Base-by-base conservation (phyloP, 1,284 basidiomycete species). In the Cystobasidium sp. region DNA sequence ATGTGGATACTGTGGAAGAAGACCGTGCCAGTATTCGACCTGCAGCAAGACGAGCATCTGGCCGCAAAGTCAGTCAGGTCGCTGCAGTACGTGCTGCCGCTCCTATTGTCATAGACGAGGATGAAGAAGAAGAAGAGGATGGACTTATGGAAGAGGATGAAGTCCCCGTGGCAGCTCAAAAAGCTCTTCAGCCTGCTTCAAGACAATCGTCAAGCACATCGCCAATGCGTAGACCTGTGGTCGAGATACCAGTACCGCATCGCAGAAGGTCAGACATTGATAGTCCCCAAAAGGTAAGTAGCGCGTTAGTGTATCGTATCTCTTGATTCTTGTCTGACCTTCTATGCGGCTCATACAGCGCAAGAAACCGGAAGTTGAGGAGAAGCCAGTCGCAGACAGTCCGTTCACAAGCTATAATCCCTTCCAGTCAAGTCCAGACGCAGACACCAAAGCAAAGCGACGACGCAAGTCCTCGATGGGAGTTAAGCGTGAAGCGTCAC, bases 331-430 rank as follows among this genome's bases (percentile, higher is more conserved):
- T 44, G 24, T 16, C 39, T 63, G 47, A 20, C 14, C 0, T 12
- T 68, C 0, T 73, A 62, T 51, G n/a, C 5, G 6, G 16, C 5
- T 18, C 18, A 18, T 41, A 12, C 39, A 70, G 43, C 75, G 75
- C 3, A 67, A 73, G 44, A 76, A 76, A 65, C 70, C 67, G 55
- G 75, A 77, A 12, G 61, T 63, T 7, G n/a, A 77, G 46, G 55
- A 44, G 3, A 51, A 67, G 44, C 37, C 47, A n/a, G 47, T 59
- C 18, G 44, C 56, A 64, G 82, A 82, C 49, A 80, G 79, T 43
- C 70, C 82, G 4, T 87, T 86, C 76, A 85, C 84, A 18, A 84
- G 86, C 74, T 84, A 80, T 78, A 87, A 86, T 78, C 85, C 86
- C 0, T 86, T 86, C 79, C 86, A 86, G 77, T 83, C 82, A 39